phyloP scores from a whole-genome alignment of 2,329 filamentous ascomycete species.

The Aureobasidium sp. region DNA sequence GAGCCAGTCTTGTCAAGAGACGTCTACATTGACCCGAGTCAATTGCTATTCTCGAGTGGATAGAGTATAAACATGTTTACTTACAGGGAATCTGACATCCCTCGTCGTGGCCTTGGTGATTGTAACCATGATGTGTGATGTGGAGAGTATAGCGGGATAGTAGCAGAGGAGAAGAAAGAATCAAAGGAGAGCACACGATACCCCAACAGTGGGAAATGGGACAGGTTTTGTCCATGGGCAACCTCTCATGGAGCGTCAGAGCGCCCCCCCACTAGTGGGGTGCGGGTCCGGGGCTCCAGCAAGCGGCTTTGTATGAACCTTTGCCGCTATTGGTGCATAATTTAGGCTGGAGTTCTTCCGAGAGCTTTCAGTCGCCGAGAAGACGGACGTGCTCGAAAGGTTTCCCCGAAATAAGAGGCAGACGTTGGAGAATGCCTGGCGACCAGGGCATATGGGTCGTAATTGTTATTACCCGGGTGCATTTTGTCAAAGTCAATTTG shows the following conservation, averaged over 20 bases:
- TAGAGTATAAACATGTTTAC: conserved; percentile 17
- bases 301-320: conserved; percentile 4
- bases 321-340: conserved; percentile 14
- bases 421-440: background rate
- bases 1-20: conserved; percentile 94
- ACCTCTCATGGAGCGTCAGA: conserved; percentile 3
- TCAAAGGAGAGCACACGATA: background rate
- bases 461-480: background rate
- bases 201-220: conserved; percentile 6
- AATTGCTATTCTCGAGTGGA: background rate
- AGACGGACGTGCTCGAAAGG: conserved; percentile 1
- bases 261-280: conserved; percentile 10
- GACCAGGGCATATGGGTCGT: background rate
- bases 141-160: background rate
- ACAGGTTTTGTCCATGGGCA: conserved; percentile 3
- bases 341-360: conserved; percentile 9
- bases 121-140: conserved; percentile 35
- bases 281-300: conserved; percentile 9
- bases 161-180: background rate
- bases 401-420: conserved; percentile 2
- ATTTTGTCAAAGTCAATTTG: background rate
- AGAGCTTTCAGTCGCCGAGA: conserved; percentile 8
- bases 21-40: conserved; percentile 43
- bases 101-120: conserved; percentile 40
- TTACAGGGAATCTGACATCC: conserved; percentile 44